Conservation (phyloP, 257 asterid genomes). For the Misopates orontium region DNA sequence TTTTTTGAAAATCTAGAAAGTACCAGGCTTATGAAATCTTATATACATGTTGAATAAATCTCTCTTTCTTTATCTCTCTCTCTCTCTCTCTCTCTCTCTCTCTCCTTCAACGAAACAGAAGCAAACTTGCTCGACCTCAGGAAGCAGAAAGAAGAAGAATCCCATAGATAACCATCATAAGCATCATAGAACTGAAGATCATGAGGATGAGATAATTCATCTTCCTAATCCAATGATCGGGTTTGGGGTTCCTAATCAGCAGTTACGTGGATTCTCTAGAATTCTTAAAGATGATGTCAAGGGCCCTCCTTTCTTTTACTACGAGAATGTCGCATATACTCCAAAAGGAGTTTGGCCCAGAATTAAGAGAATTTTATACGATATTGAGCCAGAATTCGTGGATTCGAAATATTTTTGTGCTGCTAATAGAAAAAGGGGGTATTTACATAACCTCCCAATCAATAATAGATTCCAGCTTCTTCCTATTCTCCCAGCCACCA, state of each 20-base stretch:
- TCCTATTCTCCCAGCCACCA: constrained; percentile 54
- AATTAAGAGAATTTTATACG: constrained; percentile 46
- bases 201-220: constrained; percentile 40
- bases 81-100: background rate
- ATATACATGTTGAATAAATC: background rate
- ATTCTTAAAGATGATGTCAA: constrained; percentile 36
- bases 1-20: too few species aligned
- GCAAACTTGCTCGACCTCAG: background rate
- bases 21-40: background rate
- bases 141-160: constrained; percentile 46
- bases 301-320: constrained; percentile 62
- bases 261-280: constrained; percentile 27
- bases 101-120: background rate
- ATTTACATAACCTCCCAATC: constrained; percentile 59
- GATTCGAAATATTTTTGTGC: constrained; percentile 63
- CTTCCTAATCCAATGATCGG: constrained; percentile 80
- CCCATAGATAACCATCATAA: constrained; percentile 14
- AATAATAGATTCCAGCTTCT: constrained; percentile 50
- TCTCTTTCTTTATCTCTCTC: too few species aligned
- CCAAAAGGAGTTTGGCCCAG: constrained; percentile 75
- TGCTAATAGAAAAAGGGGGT: constrained; percentile 63
- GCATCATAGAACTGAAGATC: constrained; percentile 24
- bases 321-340: constrained; percentile 66
- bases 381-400: constrained; percentile 62
- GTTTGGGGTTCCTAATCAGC: constrained; percentile 48